Base-by-base conservation (phyloP, 768 basidiomycete species). In the Inosperma sp. region DNA sequence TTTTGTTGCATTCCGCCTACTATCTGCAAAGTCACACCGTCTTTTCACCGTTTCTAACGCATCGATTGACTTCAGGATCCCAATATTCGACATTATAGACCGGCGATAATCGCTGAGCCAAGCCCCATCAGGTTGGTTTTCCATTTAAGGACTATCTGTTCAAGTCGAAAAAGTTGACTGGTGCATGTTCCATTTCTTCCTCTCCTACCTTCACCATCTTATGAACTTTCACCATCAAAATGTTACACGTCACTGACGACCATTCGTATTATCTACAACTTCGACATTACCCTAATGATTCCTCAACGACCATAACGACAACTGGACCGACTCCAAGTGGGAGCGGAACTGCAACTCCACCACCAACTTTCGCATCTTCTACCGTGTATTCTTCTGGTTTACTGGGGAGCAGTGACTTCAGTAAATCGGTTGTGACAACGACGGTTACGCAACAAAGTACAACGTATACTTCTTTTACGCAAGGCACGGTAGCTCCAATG, bases 381-480 rank as follows among this genome's bases (percentile, higher is more conserved):
- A 42, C 51, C n/a, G 31, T 45, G 33, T 51, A 5, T 7, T 25
- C 22, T 25, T 36, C 47, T 47, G 37, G 26, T 47, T 52, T 47
- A 48, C 40, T 21, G 12, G 52, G 44, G 22, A 48, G 58, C 34
- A 51, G 56, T 42, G 64, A 59, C 29, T 65, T 70, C 54, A 68
- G 73, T 22, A 71, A 59, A 26, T 54, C 65, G 21, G 61, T 74
- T 52, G 70, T 73, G 31, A 57, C 71, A 44, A 69, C 68, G 33
- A 70, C 72, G 41, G 61, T 75, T 50, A 68, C 71, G 26, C 63
- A 72, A 61, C 60, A 70, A 23, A 62, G 62, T 36, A 71, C 73
- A 33, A 75, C 75, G 19, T 68, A 70, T 51, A 73, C 74, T 22
- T 72, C 72, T 36, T 72, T 71, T 51, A 59, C 68, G 14, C 60